These are phyloP conservation scores for Fusarium concolor DNA, from an alignment of 2,329 filamentous ascomycete species.

Conservation along the genomic window DNA sequence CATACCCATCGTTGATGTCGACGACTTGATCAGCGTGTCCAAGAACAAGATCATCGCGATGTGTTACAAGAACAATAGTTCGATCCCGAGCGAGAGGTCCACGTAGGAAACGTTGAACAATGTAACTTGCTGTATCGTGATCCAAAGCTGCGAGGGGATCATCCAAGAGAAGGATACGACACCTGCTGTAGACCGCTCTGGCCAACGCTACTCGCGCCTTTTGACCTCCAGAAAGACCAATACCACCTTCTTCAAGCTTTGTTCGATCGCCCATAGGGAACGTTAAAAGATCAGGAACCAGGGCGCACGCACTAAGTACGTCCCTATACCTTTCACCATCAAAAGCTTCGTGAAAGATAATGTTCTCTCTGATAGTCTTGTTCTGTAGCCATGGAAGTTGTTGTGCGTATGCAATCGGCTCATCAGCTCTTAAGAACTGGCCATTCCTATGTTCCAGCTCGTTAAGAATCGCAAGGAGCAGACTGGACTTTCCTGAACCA, in stretches of 20 bases:
- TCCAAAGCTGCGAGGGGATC: slow-evolving; percentile 73
- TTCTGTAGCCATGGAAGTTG: slow-evolving; percentile 75
- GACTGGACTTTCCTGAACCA: slow-evolving; percentile 70
- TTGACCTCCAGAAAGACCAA: slow-evolving; percentile 72
- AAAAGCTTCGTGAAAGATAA: slow-evolving; percentile 69
- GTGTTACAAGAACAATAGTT: slow-evolving; percentile 83
- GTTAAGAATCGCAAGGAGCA: slow-evolving; percentile 69
- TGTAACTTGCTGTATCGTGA: slow-evolving; percentile 70
- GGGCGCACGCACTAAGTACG: slow-evolving; percentile 70
- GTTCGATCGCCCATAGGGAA: slow-evolving; percentile 69
- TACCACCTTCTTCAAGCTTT: slow-evolving; percentile 70
- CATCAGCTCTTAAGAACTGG: slow-evolving; percentile 58
- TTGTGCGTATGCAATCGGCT: slow-evolving; percentile 66
- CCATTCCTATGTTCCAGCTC: slow-evolving; percentile 75
- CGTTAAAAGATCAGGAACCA: slow-evolving; percentile 66
- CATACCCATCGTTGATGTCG: slow-evolving; percentile 72
- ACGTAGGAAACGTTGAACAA: slow-evolving; percentile 70
- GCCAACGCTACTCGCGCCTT: slow-evolving; percentile 73
- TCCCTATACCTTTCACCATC: slow-evolving; percentile 67
- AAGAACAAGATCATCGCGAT: slow-evolving; percentile 81
- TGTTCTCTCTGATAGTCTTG: slow-evolving; percentile 74
- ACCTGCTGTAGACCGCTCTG: slow-evolving; percentile 69
- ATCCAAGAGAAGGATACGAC: slow-evolving; percentile 69
- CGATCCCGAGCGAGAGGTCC: slow-evolving; percentile 70
- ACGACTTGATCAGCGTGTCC: slow-evolving; percentile 80